Base-by-base conservation (phyloP, 176 grass and related monocot species). In the Puccinellia tenuiflora region DNA sequence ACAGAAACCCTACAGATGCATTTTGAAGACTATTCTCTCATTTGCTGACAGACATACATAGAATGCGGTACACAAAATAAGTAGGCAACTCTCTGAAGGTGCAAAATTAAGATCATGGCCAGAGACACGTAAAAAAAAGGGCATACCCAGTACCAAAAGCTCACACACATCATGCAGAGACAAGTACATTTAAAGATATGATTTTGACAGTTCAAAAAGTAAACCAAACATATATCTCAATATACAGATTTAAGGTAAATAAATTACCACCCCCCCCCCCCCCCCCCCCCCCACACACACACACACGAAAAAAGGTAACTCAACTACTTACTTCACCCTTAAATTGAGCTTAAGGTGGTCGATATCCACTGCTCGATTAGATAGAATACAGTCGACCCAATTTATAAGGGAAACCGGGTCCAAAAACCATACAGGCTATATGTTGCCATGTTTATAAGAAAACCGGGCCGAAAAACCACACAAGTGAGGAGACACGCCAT, bases 141-240 rank as follows among this genome's bases (percentile, higher is more conserved):
- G 11, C 12, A 12, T 14, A 45, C 43, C 11, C 12, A 45, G 43
- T 45, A 12, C 43, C 12, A 12, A 45, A 45, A 45, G 43, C 39
- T 40, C 39, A 6, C 39, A 40, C 43, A 45, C 25, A 60, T 3
- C 61, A n/a, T 25, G 8, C 57, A 72, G 9, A 88, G 76, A 79
- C 17, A 70, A 43, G 25, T n/a, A 28, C 14, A 25, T 26, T 43
- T 17, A 60, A 68, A 54, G 55, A 29, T 65, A 73, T 55, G 47
- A 75, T 73, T 37, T 39, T 17, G 28, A 73, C 16, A 26, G n/a
- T 22, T 66, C 42, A 34, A 85, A 5, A 84, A 39, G 76, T 38
- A 80, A 89, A 80, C n/a, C 29, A 84, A 85, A 73, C 69, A 85
- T 84, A 65, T 26, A 45, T 16, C 25, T 28, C 25, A 65, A 34